Percentiles rank a stretch among this genome's conserved stretches.
phyloP scores from a whole-genome alignment of 108 stramenopile species.

The Skeletonema tropicum region DNA sequence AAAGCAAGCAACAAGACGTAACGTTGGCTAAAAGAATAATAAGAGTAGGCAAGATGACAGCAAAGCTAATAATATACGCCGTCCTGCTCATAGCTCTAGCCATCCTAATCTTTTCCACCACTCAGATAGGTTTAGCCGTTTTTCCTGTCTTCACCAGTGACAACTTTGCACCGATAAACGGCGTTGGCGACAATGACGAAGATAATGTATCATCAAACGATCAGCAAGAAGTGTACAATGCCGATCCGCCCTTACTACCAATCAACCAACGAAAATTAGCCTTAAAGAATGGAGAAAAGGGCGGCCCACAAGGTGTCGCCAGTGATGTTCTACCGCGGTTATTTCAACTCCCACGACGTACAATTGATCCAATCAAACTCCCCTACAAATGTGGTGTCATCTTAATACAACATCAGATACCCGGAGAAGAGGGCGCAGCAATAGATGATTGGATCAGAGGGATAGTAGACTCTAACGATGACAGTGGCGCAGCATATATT shows the following conservation, averaged over 20 bases:
- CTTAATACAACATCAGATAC: slow-evolving; percentile 35
- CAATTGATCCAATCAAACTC: slow-evolving; percentile 29
- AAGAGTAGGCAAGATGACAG: slow-evolving; percentile 3
- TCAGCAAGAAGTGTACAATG: too few relatives aligned
- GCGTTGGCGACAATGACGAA: neutral
- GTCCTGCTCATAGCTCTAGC: neutral
- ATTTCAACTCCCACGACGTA: slow-evolving; percentile 16
- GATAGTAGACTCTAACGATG: slow-evolving; percentile 19
- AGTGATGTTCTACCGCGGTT: slow-evolving; percentile 16
- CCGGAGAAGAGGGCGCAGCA: slow-evolving; percentile 22
- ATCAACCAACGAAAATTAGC: slow-evolving; percentile 26
- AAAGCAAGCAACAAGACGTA: too few relatives aligned
- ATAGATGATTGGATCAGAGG: slow-evolving; percentile 35
- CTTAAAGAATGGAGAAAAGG: slow-evolving; percentile 1
- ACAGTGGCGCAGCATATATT: slow-evolving; percentile 23
- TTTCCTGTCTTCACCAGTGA: neutral
- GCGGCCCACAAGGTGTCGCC: slow-evolving; percentile 12
- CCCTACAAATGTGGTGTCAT: slow-evolving; percentile 39
- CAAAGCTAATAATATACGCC: neutral
- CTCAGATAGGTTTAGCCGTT: neutral
- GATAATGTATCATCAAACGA: slow-evolving; percentile 3
- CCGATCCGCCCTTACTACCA: slow-evolving; percentile 6
- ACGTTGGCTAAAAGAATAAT: too few relatives aligned
- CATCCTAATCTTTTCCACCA: slow-evolving; percentile 14
- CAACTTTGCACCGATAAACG: neutral